These are phyloP conservation scores for Yamadazyma trypodendri DNA, from an alignment of 1,139 yeast genomes.

Conservation along the genomic window DNA sequence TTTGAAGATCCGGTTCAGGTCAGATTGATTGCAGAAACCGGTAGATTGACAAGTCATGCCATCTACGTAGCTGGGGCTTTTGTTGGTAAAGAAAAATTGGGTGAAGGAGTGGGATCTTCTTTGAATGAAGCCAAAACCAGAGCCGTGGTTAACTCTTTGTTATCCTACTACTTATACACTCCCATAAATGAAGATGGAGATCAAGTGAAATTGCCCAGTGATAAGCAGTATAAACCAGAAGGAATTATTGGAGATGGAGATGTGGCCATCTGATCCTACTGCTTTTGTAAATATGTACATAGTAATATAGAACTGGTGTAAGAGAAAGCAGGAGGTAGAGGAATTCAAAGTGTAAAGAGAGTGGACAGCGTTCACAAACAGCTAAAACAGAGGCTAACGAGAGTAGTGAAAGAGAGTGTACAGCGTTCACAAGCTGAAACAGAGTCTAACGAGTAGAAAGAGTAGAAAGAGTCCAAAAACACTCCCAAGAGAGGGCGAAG, in stretches of 20 bases:
- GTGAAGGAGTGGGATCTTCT: slow-evolving; percentile 95
- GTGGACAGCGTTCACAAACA: too few relatives aligned
- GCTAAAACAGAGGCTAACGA: too few relatives aligned
- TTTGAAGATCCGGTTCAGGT: slow-evolving; percentile 69
- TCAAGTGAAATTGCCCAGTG: slow-evolving; percentile 59
- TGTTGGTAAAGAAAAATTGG: slow-evolving; percentile 76
- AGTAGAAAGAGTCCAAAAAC: too few relatives aligned
- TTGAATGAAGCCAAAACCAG: slow-evolving; percentile 88
- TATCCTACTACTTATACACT: slow-evolving; percentile 87
- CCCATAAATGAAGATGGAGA: slow-evolving; percentile 55
- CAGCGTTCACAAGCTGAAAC: too few relatives aligned
- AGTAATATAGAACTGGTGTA: slow-evolving; percentile 7
- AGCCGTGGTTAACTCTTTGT: slow-evolving; percentile 87
- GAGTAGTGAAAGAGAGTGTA: too few relatives aligned
- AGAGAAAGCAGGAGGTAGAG: too few relatives aligned
- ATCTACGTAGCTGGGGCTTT: slow-evolving; percentile 91
- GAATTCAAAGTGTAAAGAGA: too few relatives aligned
- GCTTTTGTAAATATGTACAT: slow-evolving; percentile 17
- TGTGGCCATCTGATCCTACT: slow-evolving; percentile 37
- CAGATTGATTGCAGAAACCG: slow-evolving; percentile 88
- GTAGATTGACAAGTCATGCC: slow-evolving; percentile 81
- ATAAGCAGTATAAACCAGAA: slow-evolving; percentile 42
- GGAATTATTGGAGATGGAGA: slow-evolving; percentile 57
- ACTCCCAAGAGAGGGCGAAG: too few relatives aligned
- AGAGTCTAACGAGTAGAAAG: too few relatives aligned